Evolutionary conservation across 495 filamentous ascomycete genomes (phyloP).

Genomic region (Neurospora sp.): DNA sequence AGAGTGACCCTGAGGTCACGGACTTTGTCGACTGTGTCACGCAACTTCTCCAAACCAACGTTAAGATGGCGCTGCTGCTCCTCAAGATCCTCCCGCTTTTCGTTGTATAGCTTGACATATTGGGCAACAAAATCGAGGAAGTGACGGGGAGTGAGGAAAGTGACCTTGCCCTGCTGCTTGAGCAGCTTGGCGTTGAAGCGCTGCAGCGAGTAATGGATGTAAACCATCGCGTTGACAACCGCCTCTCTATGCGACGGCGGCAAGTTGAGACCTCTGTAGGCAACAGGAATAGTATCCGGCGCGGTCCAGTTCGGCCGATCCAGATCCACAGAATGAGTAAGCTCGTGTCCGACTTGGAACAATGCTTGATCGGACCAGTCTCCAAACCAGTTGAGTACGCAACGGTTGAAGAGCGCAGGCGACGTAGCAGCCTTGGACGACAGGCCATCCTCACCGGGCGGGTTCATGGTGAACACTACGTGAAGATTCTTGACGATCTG

Average conservation of each 20-base stretch:
- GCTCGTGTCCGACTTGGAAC: slow-evolving; percentile 92
- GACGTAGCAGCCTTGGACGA: slow-evolving; percentile 94
- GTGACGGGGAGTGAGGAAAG: slow-evolving; percentile 90
- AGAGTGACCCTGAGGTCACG: slow-evolving; percentile 80
- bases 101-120: slow-evolving; percentile 93
- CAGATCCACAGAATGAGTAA: slow-evolving; percentile 91
- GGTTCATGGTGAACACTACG: slow-evolving; percentile 99
- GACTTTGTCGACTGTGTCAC: slow-evolving; percentile 96
- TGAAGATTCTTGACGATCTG: slow-evolving; percentile 99
- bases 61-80: slow-evolving; percentile 98
- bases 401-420: slow-evolving; percentile 96
- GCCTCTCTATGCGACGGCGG: slow-evolving; percentile 84
- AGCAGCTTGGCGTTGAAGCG: slow-evolving; percentile 79
- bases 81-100: slow-evolving; percentile 96
- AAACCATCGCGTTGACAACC: slow-evolving; percentile 96
- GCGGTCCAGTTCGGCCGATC: slow-evolving; percentile 74
- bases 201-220: slow-evolving; percentile 90
- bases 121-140: slow-evolving; percentile 98
- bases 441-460: slow-evolving; percentile 78
- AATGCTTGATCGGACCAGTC: slow-evolving; percentile 99
- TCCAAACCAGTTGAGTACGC: slow-evolving; percentile 98
- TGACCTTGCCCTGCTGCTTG: slow-evolving; percentile 82
- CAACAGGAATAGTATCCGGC: slow-evolving; percentile 86
- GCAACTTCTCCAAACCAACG: slow-evolving; percentile 93
- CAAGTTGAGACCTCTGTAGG: slow-evolving; percentile 72